Evolutionary conservation across 148 eudicot species (phyloP).

Genomic region (Rhododendron ferrugineum): DNA sequence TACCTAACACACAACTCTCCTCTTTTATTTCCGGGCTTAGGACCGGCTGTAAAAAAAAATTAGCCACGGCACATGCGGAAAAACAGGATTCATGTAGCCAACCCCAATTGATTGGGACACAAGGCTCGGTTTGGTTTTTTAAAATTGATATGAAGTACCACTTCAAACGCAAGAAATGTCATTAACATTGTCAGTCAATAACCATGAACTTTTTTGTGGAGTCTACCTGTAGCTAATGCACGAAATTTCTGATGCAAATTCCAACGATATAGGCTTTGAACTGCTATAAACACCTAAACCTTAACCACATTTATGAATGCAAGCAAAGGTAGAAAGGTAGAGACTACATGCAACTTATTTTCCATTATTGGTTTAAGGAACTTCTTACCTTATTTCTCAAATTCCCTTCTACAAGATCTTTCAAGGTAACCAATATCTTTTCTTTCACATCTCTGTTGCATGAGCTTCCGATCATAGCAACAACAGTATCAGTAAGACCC

Average conservation of each 20-base stretch:
- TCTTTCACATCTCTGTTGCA: constrained; percentile 17
- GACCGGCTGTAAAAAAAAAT: too few species aligned
- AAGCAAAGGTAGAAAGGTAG: neutral
- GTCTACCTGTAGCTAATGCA: neutral
- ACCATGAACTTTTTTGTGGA: neutral
- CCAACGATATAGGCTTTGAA: neutral
- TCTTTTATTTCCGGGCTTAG: too few species aligned
- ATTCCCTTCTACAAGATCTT: constrained; percentile 24
- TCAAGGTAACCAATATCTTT: constrained; percentile 26
- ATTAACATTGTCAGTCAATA: neutral
- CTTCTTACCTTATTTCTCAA: constrained; percentile 32
- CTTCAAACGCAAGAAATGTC: neutral
- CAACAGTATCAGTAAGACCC: constrained; percentile 25
- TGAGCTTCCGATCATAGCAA: constrained; percentile 17
- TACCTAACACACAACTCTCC: too few species aligned
- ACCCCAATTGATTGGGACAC: too few species aligned
- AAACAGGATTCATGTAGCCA: too few species aligned
- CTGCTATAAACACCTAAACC: neutral
- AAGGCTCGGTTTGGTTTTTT: too few species aligned
- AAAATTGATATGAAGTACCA: too few species aligned
- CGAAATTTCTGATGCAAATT: too few species aligned
- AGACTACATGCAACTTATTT: neutral
- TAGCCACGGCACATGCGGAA: too few species aligned
- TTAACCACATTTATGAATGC: neutral
- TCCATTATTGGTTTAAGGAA: neutral